Conservation (phyloP, 768 basidiomycete genomes). For the Suillus spraguei region DNA sequence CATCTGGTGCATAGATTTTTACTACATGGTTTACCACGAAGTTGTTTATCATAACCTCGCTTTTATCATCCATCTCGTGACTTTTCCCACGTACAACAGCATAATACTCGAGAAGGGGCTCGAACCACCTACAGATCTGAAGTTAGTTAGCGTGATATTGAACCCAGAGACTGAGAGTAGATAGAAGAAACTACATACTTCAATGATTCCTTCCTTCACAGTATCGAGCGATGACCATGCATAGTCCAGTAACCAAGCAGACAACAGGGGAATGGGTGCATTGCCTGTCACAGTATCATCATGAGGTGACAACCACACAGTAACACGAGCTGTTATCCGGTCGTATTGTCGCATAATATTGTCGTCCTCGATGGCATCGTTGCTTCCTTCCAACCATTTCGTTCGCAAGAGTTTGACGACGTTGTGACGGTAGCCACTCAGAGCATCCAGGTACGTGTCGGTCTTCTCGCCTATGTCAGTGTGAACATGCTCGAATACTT, state of each 20-base stretch:
- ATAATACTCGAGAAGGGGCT: constrained; percentile 1
- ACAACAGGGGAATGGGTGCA: neutral
- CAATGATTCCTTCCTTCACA: neutral
- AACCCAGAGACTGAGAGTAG: neutral
- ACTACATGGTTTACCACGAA: neutral
- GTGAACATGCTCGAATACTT: neutral
- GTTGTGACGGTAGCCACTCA: neutral
- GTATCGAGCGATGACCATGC: neutral
- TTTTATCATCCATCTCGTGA: neutral
- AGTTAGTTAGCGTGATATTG: neutral
- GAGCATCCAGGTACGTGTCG: neutral
- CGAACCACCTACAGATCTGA: neutral
- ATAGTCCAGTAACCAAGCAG: constrained; percentile 1
- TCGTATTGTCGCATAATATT: neutral
- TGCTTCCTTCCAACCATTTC: neutral
- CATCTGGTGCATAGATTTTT: neutral
- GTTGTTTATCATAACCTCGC: neutral
- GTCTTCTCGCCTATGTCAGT: neutral
- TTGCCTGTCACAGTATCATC: neutral
- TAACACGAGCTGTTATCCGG: neutral
- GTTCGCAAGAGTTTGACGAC: neutral
- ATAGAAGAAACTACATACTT: neutral
- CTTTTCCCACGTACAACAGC: neutral
- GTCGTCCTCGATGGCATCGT: neutral
- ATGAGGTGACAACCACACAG: neutral